Conservation (phyloP, 148 eudicot genomes). For the Rhododendron williamsianum region DNA sequence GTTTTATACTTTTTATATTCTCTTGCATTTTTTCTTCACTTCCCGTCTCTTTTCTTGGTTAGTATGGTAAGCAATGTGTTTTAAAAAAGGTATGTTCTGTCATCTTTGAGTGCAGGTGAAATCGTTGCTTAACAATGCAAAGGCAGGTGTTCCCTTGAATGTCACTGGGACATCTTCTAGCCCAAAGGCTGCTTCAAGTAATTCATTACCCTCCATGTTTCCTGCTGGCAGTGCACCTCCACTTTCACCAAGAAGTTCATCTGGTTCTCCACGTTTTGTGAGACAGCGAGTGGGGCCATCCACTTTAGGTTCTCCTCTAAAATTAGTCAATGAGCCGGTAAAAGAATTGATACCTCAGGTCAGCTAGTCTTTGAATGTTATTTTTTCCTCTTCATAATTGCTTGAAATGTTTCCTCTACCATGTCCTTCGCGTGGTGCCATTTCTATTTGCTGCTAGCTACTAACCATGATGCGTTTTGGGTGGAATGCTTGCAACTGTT, state of each 20-base stretch:
- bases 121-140: slow-evolving; percentile 79
- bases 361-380: slow-evolving; percentile 2
- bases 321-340: slow-evolving; percentile 73
- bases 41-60: background rate
- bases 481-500: slow-evolving; percentile 12
- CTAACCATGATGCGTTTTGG: background rate
- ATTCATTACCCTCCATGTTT: slow-evolving; percentile 90
- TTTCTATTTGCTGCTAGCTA: background rate
- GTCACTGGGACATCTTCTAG: slow-evolving; percentile 60
- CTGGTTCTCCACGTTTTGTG: slow-evolving; percentile 89
- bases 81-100: background rate
- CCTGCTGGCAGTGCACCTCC: slow-evolving; percentile 99
- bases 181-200: slow-evolving; percentile 65
- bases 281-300: slow-evolving; percentile 84
- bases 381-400: background rate
- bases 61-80: background rate
- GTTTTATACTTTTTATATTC: background rate
- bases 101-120: slow-evolving; percentile 52
- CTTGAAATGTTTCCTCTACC: background rate
- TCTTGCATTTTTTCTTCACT: background rate
- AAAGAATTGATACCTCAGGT: slow-evolving; percentile 96
- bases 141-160: slow-evolving; percentile 63
- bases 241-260: slow-evolving; percentile 94
- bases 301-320: slow-evolving; percentile 69
- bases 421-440: background rate